These are phyloP conservation scores for Gymnopilus junonius DNA, from an alignment of 768 basidiomycete genomes.

Conservation along the genomic window DNA sequence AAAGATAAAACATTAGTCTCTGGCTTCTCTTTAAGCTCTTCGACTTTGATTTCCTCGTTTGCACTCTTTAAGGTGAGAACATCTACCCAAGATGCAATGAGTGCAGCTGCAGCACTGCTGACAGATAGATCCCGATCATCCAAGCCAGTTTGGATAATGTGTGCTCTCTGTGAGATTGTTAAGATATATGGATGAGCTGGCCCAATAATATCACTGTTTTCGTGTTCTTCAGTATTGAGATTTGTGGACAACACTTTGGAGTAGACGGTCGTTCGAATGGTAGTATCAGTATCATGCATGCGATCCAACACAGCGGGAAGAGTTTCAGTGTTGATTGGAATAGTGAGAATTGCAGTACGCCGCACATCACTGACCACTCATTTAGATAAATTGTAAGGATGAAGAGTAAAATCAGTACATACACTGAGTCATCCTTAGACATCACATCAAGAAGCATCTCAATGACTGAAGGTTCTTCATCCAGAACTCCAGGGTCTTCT, in stretches of 20 bases:
- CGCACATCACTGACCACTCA: slow-evolving; percentile 76
- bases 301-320: slow-evolving; percentile 73
- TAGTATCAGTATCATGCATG: slow-evolving; percentile 78
- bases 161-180: slow-evolving; percentile 73
- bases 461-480: slow-evolving; percentile 55
- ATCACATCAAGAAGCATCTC: slow-evolving; percentile 73
- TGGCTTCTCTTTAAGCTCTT: slow-evolving; percentile 14
- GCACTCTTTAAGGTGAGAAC: slow-evolving; percentile 46
- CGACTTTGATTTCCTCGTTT: slow-evolving; percentile 27
- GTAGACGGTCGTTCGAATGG: slow-evolving; percentile 77
- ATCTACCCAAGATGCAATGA: slow-evolving; percentile 81
- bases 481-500: slow-evolving; percentile 63
- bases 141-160: slow-evolving; percentile 80
- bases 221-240: slow-evolving; percentile 11
- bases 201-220: slow-evolving; percentile 41
- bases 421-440: slow-evolving; percentile 78
- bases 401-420: slow-evolving; percentile 28
- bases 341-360: slow-evolving; percentile 72
- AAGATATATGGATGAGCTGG: slow-evolving; percentile 68
- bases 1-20: slow-evolving; percentile 50
- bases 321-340: slow-evolving; percentile 58
- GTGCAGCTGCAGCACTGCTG: slow-evolving; percentile 67
- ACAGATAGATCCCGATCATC: slow-evolving; percentile 84
- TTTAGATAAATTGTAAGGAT: not conserved
- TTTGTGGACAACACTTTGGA: slow-evolving; percentile 30